Conservation (phyloP, 306 rosid genomes). For the Fagus sylvatica region DNA sequence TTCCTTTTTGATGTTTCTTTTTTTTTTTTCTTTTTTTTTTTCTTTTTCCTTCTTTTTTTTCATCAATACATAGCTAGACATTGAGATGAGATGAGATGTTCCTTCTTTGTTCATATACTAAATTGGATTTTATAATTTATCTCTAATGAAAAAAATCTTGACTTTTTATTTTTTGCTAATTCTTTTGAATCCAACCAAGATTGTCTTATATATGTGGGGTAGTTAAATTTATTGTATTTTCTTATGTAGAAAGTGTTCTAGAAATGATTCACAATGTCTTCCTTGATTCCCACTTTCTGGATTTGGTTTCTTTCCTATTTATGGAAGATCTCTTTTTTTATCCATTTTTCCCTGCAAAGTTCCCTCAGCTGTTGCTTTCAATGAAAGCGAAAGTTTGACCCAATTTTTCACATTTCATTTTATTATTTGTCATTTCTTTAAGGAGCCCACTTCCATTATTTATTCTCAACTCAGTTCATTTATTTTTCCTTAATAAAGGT, state of each 20-base stretch:
- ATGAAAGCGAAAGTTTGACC: constrained; percentile 85
- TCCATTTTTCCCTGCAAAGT: constrained; percentile 66
- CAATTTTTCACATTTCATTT: constrained; percentile 27
- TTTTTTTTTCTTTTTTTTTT: background rate
- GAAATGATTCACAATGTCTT: constrained; percentile 46
- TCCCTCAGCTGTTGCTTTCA: constrained; percentile 84
- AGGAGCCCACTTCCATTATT: constrained; percentile 36
- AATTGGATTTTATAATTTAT: background rate
- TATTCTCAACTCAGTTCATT: constrained; percentile 40
- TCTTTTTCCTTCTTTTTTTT: background rate
- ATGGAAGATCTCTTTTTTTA: constrained; percentile 72
- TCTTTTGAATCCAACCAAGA: constrained; percentile 24
- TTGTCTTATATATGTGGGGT: constrained; percentile 39
- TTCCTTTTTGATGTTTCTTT: background rate
- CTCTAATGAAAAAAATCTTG: background rate
- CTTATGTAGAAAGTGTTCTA: constrained; percentile 26
- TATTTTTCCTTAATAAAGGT: constrained; percentile 28
- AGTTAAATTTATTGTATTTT: constrained; percentile 17
- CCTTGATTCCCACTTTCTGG: constrained; percentile 50
- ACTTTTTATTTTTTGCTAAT: background rate
- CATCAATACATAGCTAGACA: background rate
- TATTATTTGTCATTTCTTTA: constrained; percentile 30
- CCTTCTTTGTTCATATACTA: background rate
- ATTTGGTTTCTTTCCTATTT: constrained; percentile 67
- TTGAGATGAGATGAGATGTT: background rate